These are phyloP conservation scores for Diaporthe vaccinii DNA, from an alignment of 2,329 filamentous ascomycete species.

Conservation along the genomic window DNA sequence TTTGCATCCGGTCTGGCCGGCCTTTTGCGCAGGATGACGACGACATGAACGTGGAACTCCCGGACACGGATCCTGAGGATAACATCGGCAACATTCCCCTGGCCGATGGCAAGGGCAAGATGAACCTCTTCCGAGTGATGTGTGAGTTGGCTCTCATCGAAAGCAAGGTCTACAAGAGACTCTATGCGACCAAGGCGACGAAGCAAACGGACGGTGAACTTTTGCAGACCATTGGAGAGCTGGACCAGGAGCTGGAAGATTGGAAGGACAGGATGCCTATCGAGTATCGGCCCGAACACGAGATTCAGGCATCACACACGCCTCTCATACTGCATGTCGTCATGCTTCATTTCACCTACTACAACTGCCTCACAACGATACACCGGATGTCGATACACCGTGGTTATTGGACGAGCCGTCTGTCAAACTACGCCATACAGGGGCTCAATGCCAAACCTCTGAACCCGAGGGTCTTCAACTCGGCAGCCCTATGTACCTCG, in stretches of 20 bases:
- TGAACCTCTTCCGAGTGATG: conserved; percentile 95
- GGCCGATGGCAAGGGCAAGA: conserved; percentile 88
- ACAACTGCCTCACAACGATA: conserved; percentile 97
- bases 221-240: conserved; percentile 93
- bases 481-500: conserved; percentile 90
- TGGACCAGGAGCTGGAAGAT: conserved; percentile 89
- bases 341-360: conserved; percentile 95
- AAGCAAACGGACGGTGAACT: conserved; percentile 94
- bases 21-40: conserved; percentile 75
- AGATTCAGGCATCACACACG: conserved; percentile 93
- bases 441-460: conserved; percentile 91
- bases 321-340: conserved; percentile 95
- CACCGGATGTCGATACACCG: conserved; percentile 99
- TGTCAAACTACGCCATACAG: conserved; percentile 96
- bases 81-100: conserved; percentile 96
- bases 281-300: conserved; percentile 96
- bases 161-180: conserved; percentile 90
- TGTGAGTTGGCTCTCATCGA: conserved; percentile 93
- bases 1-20: conserved; percentile 70
- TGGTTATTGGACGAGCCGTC: conserved; percentile 95
- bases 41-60: conserved; percentile 95
- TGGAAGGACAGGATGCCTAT: conserved; percentile 98
- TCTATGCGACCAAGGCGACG: conserved; percentile 93
- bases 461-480: conserved; percentile 95
- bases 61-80: conserved; percentile 89